phyloP scores from a whole-genome alignment of 2,329 filamentous ascomycete genomes.

The Nannizzia gypsea region DNA sequence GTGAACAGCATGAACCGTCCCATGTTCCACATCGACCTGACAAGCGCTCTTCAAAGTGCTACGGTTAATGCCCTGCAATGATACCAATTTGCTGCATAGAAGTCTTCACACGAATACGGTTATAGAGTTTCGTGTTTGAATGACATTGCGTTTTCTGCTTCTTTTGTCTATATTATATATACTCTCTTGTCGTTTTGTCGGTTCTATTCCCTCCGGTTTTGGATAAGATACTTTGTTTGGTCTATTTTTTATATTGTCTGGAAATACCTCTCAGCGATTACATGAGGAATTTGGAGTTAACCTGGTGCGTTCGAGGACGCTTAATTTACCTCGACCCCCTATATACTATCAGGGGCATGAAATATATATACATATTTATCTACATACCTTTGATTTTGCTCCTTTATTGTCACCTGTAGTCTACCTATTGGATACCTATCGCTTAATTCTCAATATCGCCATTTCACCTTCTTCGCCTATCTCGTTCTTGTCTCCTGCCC shows the following conservation, averaged over 20 bases:
- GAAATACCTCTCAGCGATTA: conserved; percentile 4
- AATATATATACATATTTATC: neutral
- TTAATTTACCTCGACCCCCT: neutral
- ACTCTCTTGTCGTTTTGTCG: neutral
- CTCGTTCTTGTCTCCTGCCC: neutral
- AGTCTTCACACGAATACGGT: neutral
- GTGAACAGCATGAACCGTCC: conserved; percentile 81
- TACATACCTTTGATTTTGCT: neutral
- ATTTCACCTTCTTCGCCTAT: neutral
- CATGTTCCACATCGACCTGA: conserved; percentile 87
- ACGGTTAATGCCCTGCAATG: conserved; percentile 53
- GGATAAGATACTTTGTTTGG: neutral
- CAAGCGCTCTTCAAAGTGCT: conserved; percentile 76
- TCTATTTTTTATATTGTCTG: neutral
- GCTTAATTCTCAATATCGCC: no score
- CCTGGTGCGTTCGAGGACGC: neutral
- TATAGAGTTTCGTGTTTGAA: neutral
- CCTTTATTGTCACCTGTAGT: no score
- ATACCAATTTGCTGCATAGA: neutral
- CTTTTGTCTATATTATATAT: neutral
- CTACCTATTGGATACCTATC: no score
- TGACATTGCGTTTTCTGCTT: neutral
- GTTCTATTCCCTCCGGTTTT: neutral
- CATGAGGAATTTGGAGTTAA: neutral
- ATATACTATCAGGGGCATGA: neutral